A percentile compares a stretch with the other conserved stretches of the same genome.
Evolutionary conservation across 2,329 filamentous ascomycete species (phyloP).

Genomic region (Epichloe bromicola): DNA sequence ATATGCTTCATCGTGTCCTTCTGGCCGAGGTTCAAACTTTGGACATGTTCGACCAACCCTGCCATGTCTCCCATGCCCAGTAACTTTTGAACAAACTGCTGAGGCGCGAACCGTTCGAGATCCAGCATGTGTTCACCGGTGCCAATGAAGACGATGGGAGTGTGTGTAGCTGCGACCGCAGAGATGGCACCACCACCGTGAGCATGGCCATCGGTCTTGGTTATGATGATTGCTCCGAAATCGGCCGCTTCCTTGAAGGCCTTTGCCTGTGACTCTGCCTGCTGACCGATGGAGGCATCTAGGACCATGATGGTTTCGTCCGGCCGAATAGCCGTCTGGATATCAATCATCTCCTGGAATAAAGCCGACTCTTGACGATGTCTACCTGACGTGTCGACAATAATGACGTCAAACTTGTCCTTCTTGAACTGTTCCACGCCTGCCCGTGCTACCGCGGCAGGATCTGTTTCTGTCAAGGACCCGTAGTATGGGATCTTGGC

Average conservation of each 20-base stretch:
- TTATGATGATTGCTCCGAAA: slow-evolving; percentile 97
- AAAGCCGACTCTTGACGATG: slow-evolving; percentile 91
- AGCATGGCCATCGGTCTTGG: slow-evolving; percentile 93
- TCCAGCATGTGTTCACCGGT: slow-evolving; percentile 97
- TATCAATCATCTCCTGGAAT: slow-evolving; percentile 96
- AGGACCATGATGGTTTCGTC: slow-evolving; percentile 98
- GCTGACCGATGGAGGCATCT: slow-evolving; percentile 91
- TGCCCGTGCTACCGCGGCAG: slow-evolving; percentile 82
- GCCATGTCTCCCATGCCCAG: slow-evolving; percentile 96
- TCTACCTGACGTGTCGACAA: slow-evolving; percentile 91
- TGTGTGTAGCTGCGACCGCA: slow-evolving; percentile 89
- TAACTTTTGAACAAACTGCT: slow-evolving; percentile 86
- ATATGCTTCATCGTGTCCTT: slow-evolving; percentile 99
- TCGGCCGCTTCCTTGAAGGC: slow-evolving; percentile 96
- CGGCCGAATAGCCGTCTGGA: slow-evolving; percentile 77
- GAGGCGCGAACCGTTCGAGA: slow-evolving; percentile 80
- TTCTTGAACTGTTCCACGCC: slow-evolving; percentile 99
- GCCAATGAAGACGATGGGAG: slow-evolving; percentile 94
- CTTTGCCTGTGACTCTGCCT: slow-evolving; percentile 84
- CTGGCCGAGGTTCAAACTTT: slow-evolving; percentile 87
- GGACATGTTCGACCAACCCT: slow-evolving; percentile 89
- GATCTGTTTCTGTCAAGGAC: slow-evolving; percentile 90
- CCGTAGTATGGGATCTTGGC: slow-evolving; percentile 99
- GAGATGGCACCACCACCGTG: slow-evolving; percentile 95
- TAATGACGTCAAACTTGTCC: slow-evolving; percentile 95